phyloP scores from a whole-genome alignment of 164 flowering plant genomes.

The Vitis cinerea region DNA sequence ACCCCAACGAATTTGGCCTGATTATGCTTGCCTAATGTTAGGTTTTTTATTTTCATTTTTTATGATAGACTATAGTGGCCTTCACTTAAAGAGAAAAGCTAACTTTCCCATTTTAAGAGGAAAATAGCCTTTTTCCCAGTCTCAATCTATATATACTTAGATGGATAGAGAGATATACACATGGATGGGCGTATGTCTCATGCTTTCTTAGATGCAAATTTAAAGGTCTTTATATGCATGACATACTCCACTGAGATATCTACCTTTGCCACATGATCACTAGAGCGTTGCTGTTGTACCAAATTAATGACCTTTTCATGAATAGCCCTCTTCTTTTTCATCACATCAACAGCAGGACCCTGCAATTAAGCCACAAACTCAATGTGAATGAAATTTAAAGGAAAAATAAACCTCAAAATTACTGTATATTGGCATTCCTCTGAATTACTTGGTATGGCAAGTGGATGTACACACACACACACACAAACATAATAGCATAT shows the following conservation, averaged over 20 bases:
- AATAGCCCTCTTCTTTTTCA: constrained; percentile 88
- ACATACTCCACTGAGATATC: not conserved
- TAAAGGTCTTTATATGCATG: not conserved
- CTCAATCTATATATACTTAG: too few relatives aligned
- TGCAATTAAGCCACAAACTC: constrained; percentile 23
- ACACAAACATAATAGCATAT: too few relatives aligned
- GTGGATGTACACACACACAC: too few relatives aligned
- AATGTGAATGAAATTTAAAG: not conserved
- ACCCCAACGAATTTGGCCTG: not conserved
- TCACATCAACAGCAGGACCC: constrained; percentile 89
- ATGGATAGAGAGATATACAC: too few relatives aligned
- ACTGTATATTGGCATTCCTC: too few relatives aligned
- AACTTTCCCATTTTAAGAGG: too few relatives aligned
- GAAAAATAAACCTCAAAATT: not conserved
- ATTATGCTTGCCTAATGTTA: not conserved
- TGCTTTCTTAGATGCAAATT: not conserved
- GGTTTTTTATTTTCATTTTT: too few relatives aligned
- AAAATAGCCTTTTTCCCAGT: too few relatives aligned
- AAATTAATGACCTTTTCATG: constrained; percentile 77
- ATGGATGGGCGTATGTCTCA: not conserved
- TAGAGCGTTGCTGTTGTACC: constrained; percentile 59
- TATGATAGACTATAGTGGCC: too few relatives aligned
- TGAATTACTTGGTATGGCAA: too few relatives aligned
- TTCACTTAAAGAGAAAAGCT: too few relatives aligned
- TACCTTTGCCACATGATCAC: constrained; percentile 49